Percentiles rank a stretch among this genome's conserved stretches.
Evolutionary conservation across 2,329 filamentous ascomycete genomes (phyloP).

Genomic region (Fusarium mexicanum): DNA sequence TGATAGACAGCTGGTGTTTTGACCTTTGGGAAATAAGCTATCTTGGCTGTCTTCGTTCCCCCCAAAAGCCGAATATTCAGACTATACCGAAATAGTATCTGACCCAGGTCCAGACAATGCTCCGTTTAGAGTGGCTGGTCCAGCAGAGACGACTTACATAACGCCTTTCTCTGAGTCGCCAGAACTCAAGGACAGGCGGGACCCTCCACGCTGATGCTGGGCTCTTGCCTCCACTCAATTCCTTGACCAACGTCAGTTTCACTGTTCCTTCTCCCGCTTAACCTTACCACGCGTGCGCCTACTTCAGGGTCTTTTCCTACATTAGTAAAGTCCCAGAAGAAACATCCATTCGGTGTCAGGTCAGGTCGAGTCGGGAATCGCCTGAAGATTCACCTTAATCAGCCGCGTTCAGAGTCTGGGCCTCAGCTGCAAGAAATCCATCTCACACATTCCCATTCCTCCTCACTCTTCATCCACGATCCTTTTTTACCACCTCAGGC

Average conservation of each 20-base stretch:
- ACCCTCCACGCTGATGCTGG: slow-evolving; percentile 18
- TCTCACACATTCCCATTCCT: background rate
- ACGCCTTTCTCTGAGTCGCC: slow-evolving; percentile 33
- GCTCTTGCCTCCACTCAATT: slow-evolving; percentile 18
- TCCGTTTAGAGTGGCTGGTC: slow-evolving; percentile 26
- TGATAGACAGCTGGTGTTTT: background rate
- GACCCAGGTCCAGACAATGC: slow-evolving; percentile 3
- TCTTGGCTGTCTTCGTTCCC: background rate
- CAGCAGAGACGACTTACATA: slow-evolving; percentile 29
- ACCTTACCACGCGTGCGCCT: background rate
- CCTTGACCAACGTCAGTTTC: slow-evolving; percentile 5
- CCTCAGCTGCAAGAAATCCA: background rate
- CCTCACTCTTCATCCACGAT: background rate
- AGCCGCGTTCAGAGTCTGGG: slow-evolving; percentile 4
- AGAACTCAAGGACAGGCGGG: slow-evolving; percentile 17
- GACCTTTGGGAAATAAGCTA: background rate
- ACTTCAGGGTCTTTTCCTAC: background rate
- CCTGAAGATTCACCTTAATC: background rate
- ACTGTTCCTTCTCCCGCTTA: background rate
- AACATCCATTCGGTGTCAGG: background rate
- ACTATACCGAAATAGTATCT: slow-evolving; percentile 23
- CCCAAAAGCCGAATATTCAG: background rate
- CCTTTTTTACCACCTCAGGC: background rate
- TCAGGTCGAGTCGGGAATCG: background rate
- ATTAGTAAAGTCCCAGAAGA: background rate